Percentiles rank a stretch among this genome's conserved stretches.
Evolutionary conservation across 306 rosid species (phyloP).

Genomic region (Cucumis cinereus): DNA sequence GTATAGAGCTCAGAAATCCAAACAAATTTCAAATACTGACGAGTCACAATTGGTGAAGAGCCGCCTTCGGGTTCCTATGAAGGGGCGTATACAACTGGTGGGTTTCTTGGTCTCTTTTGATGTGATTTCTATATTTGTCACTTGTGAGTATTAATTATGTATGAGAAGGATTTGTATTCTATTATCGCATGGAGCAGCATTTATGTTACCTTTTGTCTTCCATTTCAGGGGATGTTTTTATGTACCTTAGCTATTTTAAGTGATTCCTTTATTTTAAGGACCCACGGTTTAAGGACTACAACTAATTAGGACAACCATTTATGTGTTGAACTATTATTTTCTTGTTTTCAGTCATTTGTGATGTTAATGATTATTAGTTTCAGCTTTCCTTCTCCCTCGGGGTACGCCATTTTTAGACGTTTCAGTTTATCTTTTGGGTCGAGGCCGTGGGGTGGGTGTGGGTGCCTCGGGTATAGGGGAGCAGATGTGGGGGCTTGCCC

Average conservation of each 20-base stretch:
- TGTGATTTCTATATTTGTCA: neutral
- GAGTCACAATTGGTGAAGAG: constrained; percentile 59
- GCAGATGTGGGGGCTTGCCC: neutral
- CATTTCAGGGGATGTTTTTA: neutral
- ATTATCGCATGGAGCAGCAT: neutral
- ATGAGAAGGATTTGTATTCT: neutral
- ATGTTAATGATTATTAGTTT: neutral
- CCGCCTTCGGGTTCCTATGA: constrained; percentile 80
- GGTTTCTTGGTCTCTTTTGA: constrained; percentile 5
- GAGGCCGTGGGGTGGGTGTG: neutral
- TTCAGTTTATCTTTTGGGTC: too few relatives aligned
- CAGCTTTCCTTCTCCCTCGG: too few relatives aligned
- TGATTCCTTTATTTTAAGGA: neutral
- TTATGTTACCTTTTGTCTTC: neutral
- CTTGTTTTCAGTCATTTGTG: neutral
- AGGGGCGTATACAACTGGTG: constrained; percentile 95
- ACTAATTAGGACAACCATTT: neutral
- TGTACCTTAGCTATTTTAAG: neutral
- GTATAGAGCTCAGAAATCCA: constrained; percentile 41
- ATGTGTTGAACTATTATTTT: neutral
- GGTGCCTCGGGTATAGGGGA: too few relatives aligned
- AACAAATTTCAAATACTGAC: constrained; percentile 41
- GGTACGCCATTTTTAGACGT: too few relatives aligned
- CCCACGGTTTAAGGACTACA: neutral
- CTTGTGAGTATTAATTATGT: neutral